These are phyloP conservation scores for Calendula officinalis DNA, from an alignment of 129 eudicot species.

Conservation along the genomic window DNA sequence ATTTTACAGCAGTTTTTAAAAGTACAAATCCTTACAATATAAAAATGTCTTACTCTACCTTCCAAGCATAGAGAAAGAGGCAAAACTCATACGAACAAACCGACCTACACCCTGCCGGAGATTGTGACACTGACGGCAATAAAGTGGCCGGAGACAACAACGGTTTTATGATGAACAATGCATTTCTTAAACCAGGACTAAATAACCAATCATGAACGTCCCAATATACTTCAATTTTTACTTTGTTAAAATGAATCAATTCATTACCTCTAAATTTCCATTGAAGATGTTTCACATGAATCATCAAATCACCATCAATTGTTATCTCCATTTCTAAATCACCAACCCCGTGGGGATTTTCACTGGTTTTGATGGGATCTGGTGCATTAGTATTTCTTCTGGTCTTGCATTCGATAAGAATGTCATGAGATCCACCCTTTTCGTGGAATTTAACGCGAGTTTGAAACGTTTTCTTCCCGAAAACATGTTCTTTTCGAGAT, in stretches of 20 bases:
- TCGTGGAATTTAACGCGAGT: slow-evolving; percentile 68
- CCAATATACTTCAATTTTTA: slow-evolving; percentile 76
- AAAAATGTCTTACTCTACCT: slow-evolving; percentile 39
- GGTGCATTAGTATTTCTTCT: neutral
- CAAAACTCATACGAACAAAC: slow-evolving; percentile 62
- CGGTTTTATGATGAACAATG: slow-evolving; percentile 66
- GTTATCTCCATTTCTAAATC: slow-evolving; percentile 91
- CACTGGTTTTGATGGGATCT: neutral
- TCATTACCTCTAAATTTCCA: slow-evolving; percentile 96
- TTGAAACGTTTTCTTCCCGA: slow-evolving; percentile 69
- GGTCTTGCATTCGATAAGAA: slow-evolving; percentile 69
- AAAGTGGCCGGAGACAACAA: slow-evolving; percentile 8
- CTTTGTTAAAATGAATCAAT: slow-evolving; percentile 43
- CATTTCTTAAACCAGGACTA: slow-evolving; percentile 76
- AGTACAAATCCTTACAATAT: too few relatives aligned
- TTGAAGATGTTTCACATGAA: slow-evolving; percentile 81
- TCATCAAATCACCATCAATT: slow-evolving; percentile 70
- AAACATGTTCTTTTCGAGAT: slow-evolving; percentile 73
- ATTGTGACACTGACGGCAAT: neutral
- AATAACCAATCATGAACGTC: slow-evolving; percentile 97
- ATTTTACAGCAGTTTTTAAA: too few relatives aligned
- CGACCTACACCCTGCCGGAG: slow-evolving; percentile 34
- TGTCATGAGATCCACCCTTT: slow-evolving; percentile 67
- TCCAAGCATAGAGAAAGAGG: slow-evolving; percentile 92
- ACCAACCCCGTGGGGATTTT: slow-evolving; percentile 15